Percentiles rank a stretch among this genome's conserved stretches.
These are phyloP conservation scores for Fusarium sacchari DNA, from an alignment of 2,329 filamentous ascomycete genomes.

Conservation along the genomic window DNA sequence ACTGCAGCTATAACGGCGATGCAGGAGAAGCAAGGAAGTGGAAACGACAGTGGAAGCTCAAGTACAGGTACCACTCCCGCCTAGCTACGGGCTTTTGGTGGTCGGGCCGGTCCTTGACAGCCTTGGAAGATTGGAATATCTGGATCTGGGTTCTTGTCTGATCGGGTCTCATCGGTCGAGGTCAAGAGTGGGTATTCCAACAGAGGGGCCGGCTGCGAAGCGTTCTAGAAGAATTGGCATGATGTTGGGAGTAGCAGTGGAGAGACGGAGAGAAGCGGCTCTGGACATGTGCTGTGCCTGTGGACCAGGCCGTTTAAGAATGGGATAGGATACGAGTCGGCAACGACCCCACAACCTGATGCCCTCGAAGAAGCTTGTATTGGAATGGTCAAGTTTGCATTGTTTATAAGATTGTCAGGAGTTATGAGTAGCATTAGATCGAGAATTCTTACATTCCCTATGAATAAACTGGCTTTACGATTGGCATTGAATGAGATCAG, in stretches of 20 bases:
- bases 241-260: slow-evolving; percentile 14
- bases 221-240: slow-evolving; percentile 22
- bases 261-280: slow-evolving; percentile 34
- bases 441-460: not conserved
- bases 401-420: slow-evolving; percentile 1
- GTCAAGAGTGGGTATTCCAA: slow-evolving; percentile 20
- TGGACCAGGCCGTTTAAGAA: slow-evolving; percentile 11
- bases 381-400: not conserved
- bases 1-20: slow-evolving; percentile 62
- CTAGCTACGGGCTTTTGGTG: slow-evolving; percentile 17
- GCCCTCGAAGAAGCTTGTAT: not conserved
- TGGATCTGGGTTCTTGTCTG: not conserved
- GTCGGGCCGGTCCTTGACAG: slow-evolving; percentile 9
- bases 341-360: not conserved
- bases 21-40: slow-evolving; percentile 51
- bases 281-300: slow-evolving; percentile 11
- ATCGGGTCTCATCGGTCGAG: slow-evolving; percentile 32
- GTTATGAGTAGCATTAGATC: not conserved
- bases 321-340: not conserved
- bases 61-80: slow-evolving; percentile 8
- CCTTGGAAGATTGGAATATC: not conserved
- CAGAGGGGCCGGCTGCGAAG: slow-evolving; percentile 9
- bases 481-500: not conserved
- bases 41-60: slow-evolving; percentile 6
- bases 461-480: not conserved